Evolutionary conservation across 1,284 basidiomycete genomes (phyloP), one percentile per base, ranked within the genome.

Genomic region (Phellopilus nigrolimitatus): DNA sequence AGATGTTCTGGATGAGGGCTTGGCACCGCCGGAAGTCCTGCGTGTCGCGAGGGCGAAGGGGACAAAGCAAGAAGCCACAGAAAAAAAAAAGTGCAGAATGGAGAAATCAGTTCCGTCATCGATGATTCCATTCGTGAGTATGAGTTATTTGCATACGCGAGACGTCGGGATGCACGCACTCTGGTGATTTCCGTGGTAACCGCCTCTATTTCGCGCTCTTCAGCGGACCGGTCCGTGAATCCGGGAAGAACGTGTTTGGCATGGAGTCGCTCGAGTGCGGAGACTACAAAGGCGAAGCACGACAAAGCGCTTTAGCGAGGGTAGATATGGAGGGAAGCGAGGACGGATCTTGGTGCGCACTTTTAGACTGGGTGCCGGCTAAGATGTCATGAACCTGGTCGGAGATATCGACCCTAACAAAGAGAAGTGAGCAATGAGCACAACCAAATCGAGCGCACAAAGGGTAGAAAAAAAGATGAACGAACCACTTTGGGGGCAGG

Each of bases 191-290:
- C 88, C 27, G 77, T 80, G 0, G 95, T 95, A 37, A 90, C 75
- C 15, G 76, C 66, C 64, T 98, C 91, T 57, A 99, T 99, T 66
- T 97, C 93, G 58, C 84, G 79, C 71, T 99, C 95, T 69, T 99
- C 95, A 12, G 82, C 80, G 1, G 88, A 79, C 51, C 95, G 88
- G 76, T 99, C 97, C 63, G 91, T 80, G 66, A 99, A 99, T 2
- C 93, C 94, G 55, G 97, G 97, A 2, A 99, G 79, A 49, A 90
- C 86, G 67, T 98, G 95, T 67, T 93, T 97, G 56, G 94, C 88
- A 61, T 99, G 95, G 7, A 99, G 80, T 65, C 89, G 94, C 66
- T 98, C 95, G 40, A 97, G 82, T 5, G 80, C 68, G 22, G 76
- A 64, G 65, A 97, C 88, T 95, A 61, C 55, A 54, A 56, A 61